Base-by-base conservation (phyloP, 208 protist genomes). In the Trypanosoma cruzi region DNA sequence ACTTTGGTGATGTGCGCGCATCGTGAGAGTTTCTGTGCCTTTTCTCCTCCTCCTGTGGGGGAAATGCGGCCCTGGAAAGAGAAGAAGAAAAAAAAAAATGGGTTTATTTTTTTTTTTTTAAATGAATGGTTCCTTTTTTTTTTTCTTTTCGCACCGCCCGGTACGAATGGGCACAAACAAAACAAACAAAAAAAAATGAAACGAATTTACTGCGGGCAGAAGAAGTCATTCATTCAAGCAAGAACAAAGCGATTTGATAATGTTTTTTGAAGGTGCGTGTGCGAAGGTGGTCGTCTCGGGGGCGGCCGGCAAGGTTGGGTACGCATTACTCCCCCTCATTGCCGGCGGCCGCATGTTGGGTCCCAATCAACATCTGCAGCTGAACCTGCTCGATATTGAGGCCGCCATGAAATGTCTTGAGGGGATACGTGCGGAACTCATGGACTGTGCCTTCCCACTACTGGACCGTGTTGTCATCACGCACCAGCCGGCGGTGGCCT, bases 281-380 rank as follows among this genome's bases (percentile, higher is more conserved):
- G 26, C 36, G n/a, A 66, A 74, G 46, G 90, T 99, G 48, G 85
- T 82, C 52, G 84, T 99, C 32, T 98, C 97, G 28, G 98, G 98
- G 63, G 98, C 97, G n/a, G 95, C 96, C 37, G 98, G 98, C n/a
- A 95, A 98, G 80, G 98, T 99, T 67, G 95, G 87, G 28, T 99
- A 99, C 72, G 68, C 89, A 36, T 66, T 99, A 29, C 67, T 98
- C n/a, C 95, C 97, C 5, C 82, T 95, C 69, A 95, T 99, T 71
- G 96, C 95, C 31, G 83, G 79, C 32, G 97, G 98, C 58, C 71
- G 92, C 52, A 92, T 98, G 75, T 84, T 99, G 10, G 98, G 97
- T 31, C 66, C 75, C 31, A 63, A 93, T 61, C 84, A 89, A 77
- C 93, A 86, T 42, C 80, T 99, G 49, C 89, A 93, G 54, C 89